phyloP scores from a whole-genome alignment of 108 stramenopile species.

The Chaetoceros muelleri region DNA sequence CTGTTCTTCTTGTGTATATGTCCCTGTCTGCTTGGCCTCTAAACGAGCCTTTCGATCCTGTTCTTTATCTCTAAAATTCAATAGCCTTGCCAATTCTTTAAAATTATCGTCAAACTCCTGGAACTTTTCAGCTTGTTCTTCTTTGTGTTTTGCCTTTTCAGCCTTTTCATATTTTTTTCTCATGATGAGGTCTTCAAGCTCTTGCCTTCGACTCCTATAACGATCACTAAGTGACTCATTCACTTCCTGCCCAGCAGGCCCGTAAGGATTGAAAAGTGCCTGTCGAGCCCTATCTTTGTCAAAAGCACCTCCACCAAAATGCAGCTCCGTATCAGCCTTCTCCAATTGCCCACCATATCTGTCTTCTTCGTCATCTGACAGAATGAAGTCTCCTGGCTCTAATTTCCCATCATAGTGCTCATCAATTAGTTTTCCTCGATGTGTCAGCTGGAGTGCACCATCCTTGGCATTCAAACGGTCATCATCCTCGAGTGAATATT shows the following conservation, averaged over 20 bases:
- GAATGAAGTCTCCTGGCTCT: conserved; percentile 33
- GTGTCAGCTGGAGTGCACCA: conserved; percentile 40
- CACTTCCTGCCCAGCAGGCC: conserved; percentile 13
- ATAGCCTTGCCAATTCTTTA: conserved; percentile 60
- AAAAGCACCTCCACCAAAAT: conserved; percentile 78
- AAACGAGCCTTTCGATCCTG: conserved; percentile 25
- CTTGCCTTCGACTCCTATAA: conserved; percentile 62
- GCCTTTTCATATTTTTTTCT: conserved; percentile 82
- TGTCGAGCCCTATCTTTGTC: conserved; percentile 10
- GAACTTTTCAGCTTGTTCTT: conserved; percentile 73
- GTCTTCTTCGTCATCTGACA: conserved; percentile 74
- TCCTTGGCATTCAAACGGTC: conserved; percentile 16
- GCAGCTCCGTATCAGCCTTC: conserved; percentile 73
- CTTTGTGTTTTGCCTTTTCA: conserved; percentile 73
- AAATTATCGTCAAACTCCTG: conserved; percentile 83
- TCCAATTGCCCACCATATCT: conserved; percentile 45
- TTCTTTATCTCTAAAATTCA: conserved; percentile 69
- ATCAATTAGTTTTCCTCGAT: conserved; percentile 77
- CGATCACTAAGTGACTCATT: background rate
- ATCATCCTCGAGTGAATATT: conserved; percentile 52
- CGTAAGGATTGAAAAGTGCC: conserved; percentile 34
- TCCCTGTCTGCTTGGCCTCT: conserved; percentile 29
- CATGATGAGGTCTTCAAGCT: conserved; percentile 82
- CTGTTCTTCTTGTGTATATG: conserved; percentile 41
- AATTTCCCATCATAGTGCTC: conserved; percentile 30